These are phyloP conservation scores for Zygotorulaspora chibaensis DNA, from an alignment of 805 yeast species.

Conservation along the genomic window DNA sequence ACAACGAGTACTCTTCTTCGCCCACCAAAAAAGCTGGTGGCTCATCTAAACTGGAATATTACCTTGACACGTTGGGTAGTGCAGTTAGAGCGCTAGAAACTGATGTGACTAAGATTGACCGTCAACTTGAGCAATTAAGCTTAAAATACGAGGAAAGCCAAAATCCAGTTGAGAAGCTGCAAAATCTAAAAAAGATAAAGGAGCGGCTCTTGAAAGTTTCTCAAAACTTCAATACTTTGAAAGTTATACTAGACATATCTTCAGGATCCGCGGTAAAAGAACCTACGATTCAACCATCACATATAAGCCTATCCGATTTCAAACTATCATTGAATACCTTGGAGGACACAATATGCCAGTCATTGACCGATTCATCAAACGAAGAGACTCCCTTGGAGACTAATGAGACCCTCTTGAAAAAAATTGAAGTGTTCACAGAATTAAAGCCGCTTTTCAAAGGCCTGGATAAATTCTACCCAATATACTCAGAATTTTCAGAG, in stretches of 20 bases:
- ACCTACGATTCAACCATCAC: slow-evolving; percentile 4
- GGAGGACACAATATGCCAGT: slow-evolving; percentile 43
- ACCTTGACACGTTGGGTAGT: slow-evolving; percentile 54
- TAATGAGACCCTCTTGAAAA: slow-evolving; percentile 38
- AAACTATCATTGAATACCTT: slow-evolving; percentile 42
- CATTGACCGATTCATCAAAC: slow-evolving; percentile 35
- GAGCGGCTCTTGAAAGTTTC: slow-evolving; percentile 44
- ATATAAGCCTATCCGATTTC: slow-evolving; percentile 31
- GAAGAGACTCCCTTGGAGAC: slow-evolving; percentile 19
- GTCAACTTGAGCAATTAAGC: slow-evolving; percentile 26
- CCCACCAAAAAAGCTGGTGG: slow-evolving; percentile 33
- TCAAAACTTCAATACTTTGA: slow-evolving; percentile 43
- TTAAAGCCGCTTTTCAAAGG: slow-evolving; percentile 52
- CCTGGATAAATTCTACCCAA: slow-evolving; percentile 46
- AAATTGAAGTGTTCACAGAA: slow-evolving; percentile 45
- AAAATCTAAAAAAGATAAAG: slow-evolving; percentile 44
- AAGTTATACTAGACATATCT: slow-evolving; percentile 37
- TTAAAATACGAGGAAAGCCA: slow-evolving; percentile 18
- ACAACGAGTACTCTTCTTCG: slow-evolving; percentile 16
- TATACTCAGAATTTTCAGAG: slow-evolving; percentile 47
- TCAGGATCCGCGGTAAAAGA: slow-evolving; percentile 4
- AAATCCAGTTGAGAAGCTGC: slow-evolving; percentile 34
- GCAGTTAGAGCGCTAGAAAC: slow-evolving; percentile 53
- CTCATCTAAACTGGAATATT: slow-evolving; percentile 60
- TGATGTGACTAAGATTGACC: slow-evolving; percentile 39